These are phyloP conservation scores for Artemisia annua DNA, from an alignment of 129 eudicot genomes.

Conservation along the genomic window DNA sequence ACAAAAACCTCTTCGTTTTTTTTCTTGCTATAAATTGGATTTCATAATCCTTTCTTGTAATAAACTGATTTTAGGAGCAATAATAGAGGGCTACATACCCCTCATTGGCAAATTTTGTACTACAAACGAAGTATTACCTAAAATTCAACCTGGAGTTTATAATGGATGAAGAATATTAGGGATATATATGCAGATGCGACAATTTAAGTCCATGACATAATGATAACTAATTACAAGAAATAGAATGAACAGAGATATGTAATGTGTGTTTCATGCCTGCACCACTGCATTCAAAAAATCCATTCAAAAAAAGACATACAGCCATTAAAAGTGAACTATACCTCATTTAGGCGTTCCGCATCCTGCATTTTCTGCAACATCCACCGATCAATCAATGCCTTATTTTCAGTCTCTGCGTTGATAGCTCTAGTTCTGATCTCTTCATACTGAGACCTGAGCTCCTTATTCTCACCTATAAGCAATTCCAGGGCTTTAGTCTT, in stretches of 20 bases:
- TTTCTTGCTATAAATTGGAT: too few species aligned
- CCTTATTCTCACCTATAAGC: slow-evolving; percentile 72
- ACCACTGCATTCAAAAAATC: not conserved
- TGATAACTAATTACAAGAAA: slow-evolving; percentile 3
- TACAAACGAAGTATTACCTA: not conserved
- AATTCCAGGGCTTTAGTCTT: slow-evolving; percentile 76
- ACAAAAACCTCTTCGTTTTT: too few species aligned
- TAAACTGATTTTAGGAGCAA: too few species aligned
- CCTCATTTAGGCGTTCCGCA: slow-evolving; percentile 97
- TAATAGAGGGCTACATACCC: too few species aligned
- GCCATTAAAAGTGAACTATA: slow-evolving; percentile 19
- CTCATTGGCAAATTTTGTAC: too few species aligned
- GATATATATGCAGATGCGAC: not conserved
- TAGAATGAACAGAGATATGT: not conserved
- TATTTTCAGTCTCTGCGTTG: slow-evolving; percentile 75
- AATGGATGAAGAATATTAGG: not conserved
- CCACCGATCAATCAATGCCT: slow-evolving; percentile 80
- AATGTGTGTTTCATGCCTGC: not conserved
- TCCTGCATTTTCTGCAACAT: slow-evolving; percentile 95
- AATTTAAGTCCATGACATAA: not conserved
- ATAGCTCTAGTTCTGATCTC: slow-evolving; percentile 62
- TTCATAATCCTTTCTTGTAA: too few species aligned
- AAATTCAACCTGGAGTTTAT: slow-evolving; percentile 1
- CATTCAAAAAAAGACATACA: slow-evolving; percentile 13
- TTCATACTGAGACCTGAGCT: slow-evolving; percentile 66